These are phyloP conservation scores for Asparagopsis taxiformis DNA, from an alignment of 31 red algal species.

Conservation along the genomic window DNA sequence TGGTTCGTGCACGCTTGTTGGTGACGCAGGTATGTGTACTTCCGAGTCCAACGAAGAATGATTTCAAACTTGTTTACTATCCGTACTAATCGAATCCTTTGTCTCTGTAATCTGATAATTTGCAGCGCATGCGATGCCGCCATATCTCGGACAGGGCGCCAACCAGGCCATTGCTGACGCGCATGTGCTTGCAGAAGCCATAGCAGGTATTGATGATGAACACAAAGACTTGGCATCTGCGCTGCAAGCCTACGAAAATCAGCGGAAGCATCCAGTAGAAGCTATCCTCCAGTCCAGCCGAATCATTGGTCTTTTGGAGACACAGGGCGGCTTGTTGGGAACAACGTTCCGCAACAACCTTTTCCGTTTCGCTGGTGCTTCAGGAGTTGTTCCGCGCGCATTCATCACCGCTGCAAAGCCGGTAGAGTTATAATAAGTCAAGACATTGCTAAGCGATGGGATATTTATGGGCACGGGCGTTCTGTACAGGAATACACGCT, in stretches of 20 bases:
- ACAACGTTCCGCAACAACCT: conserved; percentile 30
- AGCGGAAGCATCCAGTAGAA: conserved; percentile 18
- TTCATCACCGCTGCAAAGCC: conserved; percentile 30
- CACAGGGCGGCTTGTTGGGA: conserved; percentile 26
- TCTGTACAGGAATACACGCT: no score
- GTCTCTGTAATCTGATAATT: not conserved
- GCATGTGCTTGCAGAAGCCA: conserved; percentile 27
- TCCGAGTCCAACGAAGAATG: not conserved
- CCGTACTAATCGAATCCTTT: not conserved
- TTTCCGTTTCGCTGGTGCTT: conserved; percentile 37
- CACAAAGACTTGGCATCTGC: conserved; percentile 14
- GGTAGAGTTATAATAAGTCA: not conserved
- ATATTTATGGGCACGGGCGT: no score
- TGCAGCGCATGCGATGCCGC: conserved; percentile 78
- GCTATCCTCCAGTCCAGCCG: conserved; percentile 49
- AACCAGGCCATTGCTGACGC: conserved; percentile 77
- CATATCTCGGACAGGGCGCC: conserved; percentile 81
- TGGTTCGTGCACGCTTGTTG: conserved; percentile 48
- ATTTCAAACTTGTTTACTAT: not conserved
- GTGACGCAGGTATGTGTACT: conserved; percentile 53
- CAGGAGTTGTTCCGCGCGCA: conserved; percentile 21
- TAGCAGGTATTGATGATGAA: conserved; percentile 26
- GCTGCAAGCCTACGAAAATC: conserved; percentile 20
- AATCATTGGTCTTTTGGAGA: conserved; percentile 46
- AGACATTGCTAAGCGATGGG: not conserved